Conservation (phyloP, 169 alveolate species). For the Eimeria praecox region DNA sequence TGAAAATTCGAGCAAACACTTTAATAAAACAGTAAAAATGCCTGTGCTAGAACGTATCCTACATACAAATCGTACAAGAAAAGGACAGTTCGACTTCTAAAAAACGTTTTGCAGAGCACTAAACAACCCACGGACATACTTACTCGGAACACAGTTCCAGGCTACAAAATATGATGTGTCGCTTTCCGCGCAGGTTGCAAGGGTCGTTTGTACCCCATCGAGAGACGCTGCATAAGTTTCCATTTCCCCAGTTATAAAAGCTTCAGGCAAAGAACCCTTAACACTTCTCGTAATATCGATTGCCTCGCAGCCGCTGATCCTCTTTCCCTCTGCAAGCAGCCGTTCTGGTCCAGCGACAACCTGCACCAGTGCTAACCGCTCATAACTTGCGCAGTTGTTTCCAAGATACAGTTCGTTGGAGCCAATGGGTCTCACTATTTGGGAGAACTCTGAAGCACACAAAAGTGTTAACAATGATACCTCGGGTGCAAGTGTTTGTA, state of each 20-base stretch:
- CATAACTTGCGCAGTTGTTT: background rate
- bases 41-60: background rate
- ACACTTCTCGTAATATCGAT: background rate
- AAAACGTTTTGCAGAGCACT: background rate
- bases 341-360: background rate
- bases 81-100: background rate
- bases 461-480: background rate
- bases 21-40: background rate
- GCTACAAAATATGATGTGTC: background rate
- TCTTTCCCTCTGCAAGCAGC: conserved; percentile 3
- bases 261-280: background rate
- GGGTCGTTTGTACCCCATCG: background rate
- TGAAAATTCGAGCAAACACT: background rate
- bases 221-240: background rate
- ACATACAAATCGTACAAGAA: background rate
- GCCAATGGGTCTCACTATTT: background rate
- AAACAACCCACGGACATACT: background rate
- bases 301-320: background rate
- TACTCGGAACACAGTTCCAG: conserved; percentile 51
- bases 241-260: background rate
- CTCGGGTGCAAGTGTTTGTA: background rate
- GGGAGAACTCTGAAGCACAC: conserved; percentile 15
- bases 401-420: background rate
- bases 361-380: conserved; percentile 11
- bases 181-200: conserved; percentile 14